Base-by-base conservation (phyloP, 768 basidiomycete genomes). In the Kwoniella europaea region DNA sequence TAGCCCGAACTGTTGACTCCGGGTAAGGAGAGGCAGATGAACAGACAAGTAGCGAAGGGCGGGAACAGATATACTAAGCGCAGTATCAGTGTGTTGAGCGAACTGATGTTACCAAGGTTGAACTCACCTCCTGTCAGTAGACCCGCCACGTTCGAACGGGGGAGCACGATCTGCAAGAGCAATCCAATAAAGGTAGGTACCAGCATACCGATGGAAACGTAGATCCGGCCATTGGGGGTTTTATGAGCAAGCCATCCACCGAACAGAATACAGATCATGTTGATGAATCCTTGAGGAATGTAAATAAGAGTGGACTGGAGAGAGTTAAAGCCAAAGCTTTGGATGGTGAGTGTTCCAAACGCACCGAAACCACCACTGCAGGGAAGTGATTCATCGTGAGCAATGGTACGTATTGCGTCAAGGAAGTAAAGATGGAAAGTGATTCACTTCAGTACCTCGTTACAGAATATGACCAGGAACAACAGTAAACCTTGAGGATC, bases 221-320 rank as follows among this genome's bases (percentile, higher is more conserved):
- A 61, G 10, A 61, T 61, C 29, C 59, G 22, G 9, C 24, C 59
- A 43, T 61, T 61, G 20, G 59, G 59, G n/a, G 42, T 29, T 22
- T 20, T 61, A 9, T 61, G 59, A 10, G 59, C 59, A 13, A 61
- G 35, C 59, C 59, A 61, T 61, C 59, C 59, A 61, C 59, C 59
- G 16, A 61, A 61, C 1, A 61, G 16, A 27, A 61, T 61, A 18
- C 24, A 61, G 35, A 27, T 29, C 59, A 61, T 61, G 59, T 61
- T 61, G 59, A 61, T 61, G 59, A 61, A 61, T 15, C 59, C 59
- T 60, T 60, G 59, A 9, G 59, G 59, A 41, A 60, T 60, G 35
- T 60, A 60, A 27, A 60, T 60, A 9, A 60, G n/a, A 10, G 59
- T 60, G 4, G 59, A 60, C 29, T 60, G 22, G 16, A 60, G 59